These are phyloP conservation scores for Teunomyces funiuensis DNA, from an alignment of 805 yeast species.

Conservation along the genomic window DNA sequence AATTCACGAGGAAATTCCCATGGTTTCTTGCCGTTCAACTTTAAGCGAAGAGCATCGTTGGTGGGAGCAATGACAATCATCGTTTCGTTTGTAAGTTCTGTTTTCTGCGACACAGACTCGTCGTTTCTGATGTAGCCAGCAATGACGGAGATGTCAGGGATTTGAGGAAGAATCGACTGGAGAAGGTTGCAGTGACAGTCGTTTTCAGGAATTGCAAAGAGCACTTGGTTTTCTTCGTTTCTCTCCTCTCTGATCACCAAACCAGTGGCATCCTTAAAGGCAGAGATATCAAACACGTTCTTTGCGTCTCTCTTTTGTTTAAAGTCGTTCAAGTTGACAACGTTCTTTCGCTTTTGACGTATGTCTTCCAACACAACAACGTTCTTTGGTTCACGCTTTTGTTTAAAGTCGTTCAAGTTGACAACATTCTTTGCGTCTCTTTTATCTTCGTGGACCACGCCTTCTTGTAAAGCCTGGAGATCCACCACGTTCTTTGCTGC, in stretches of 20 bases:
- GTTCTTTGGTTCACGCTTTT: slow-evolving; percentile 9
- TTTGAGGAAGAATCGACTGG: slow-evolving; percentile 38
- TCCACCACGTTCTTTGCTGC: neutral
- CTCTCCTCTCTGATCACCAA: neutral
- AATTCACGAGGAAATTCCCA: slow-evolving; percentile 73
- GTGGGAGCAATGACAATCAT: slow-evolving; percentile 70
- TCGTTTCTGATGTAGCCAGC: slow-evolving; percentile 71
- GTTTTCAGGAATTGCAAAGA: slow-evolving; percentile 13
- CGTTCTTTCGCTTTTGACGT: slow-evolving; percentile 13
- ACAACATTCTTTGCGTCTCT: slow-evolving; percentile 2
- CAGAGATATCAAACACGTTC: slow-evolving; percentile 6
- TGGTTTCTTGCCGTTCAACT: slow-evolving; percentile 61
- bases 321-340: slow-evolving; percentile 8
- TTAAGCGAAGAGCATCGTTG: slow-evolving; percentile 47
- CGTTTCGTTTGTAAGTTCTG: slow-evolving; percentile 45
- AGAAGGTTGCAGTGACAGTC: slow-evolving; percentile 22
- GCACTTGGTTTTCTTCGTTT: slow-evolving; percentile 10
- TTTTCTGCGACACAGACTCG: slow-evolving; percentile 45
- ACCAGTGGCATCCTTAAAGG: slow-evolving; percentile 4
- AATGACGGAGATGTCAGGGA: slow-evolving; percentile 52
- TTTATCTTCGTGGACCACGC: neutral
- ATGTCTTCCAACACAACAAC: slow-evolving; percentile 6
- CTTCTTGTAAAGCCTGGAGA: neutral
- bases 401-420: neutral
- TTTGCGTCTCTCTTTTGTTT: slow-evolving; percentile 7